Evolutionary conservation across 2,329 filamentous ascomycete genomes (phyloP).

Genomic region (Trichoderma arundinaceum): DNA sequence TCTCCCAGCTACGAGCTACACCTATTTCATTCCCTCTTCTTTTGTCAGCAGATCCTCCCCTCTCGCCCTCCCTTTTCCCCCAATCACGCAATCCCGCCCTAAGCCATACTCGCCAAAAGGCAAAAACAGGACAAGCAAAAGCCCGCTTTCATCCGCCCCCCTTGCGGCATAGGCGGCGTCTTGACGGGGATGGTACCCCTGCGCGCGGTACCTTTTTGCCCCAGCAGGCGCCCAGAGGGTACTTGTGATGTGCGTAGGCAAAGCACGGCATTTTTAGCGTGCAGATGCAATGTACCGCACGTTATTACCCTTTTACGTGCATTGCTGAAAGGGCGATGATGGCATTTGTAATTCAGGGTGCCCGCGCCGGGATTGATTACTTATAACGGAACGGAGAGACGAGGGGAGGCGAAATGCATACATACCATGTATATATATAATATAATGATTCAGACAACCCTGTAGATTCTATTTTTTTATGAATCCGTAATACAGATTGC

Average conservation of each 20-base stretch:
- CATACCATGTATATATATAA: neutral
- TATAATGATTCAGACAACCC: neutral
- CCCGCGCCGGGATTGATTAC: neutral
- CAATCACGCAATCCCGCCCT: constrained; percentile 24
- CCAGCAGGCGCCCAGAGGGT: too few relatives aligned
- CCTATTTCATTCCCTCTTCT: neutral
- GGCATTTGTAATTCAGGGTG: constrained; percentile 22
- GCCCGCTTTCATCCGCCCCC: constrained; percentile 1
- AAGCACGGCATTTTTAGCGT: too few relatives aligned
- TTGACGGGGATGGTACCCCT: too few relatives aligned
- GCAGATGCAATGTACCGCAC: too few relatives aligned
- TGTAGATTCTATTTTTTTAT: neutral
- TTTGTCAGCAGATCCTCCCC: constrained; percentile 10
- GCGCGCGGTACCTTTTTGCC: too few relatives aligned
- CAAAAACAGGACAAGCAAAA: neutral
- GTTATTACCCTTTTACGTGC: neutral
- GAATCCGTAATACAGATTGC: neutral
- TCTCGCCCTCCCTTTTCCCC: neutral
- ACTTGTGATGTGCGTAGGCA: too few relatives aligned
- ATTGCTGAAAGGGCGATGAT: constrained; percentile 10
- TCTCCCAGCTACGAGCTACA: too few relatives aligned
- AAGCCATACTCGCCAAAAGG: neutral
- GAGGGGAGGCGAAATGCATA: neutral
- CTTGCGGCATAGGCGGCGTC: neutral
- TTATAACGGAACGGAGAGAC: neutral